These are phyloP conservation scores for Bacterosira constricta DNA, from an alignment of 108 stramenopile genomes.

Conservation along the genomic window DNA sequence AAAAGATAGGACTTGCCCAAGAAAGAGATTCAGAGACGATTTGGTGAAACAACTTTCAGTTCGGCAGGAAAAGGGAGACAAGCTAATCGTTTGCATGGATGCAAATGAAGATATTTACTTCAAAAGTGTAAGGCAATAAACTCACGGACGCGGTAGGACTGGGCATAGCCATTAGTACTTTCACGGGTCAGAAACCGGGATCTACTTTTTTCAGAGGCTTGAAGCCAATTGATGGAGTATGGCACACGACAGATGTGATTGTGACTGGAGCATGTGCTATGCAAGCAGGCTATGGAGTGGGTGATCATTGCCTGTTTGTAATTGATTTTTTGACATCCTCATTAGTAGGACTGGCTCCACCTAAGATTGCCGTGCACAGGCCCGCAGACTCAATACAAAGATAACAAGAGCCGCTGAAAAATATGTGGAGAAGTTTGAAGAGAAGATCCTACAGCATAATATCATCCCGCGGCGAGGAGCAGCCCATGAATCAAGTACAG, in stretches of 20 bases:
- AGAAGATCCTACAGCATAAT: too few relatives aligned
- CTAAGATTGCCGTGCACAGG: background rate
- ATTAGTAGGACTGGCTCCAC: background rate
- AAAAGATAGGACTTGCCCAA: too few relatives aligned
- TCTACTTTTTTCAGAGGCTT: conserved; percentile 1
- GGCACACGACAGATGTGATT: conserved; percentile 7
- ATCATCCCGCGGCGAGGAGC: too few relatives aligned
- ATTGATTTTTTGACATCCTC: background rate
- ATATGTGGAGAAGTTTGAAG: too few relatives aligned
- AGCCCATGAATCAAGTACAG: too few relatives aligned
- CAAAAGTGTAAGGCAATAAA: background rate
- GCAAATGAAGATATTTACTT: background rate
- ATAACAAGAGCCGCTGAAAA: too few relatives aligned
- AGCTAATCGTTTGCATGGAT: too few relatives aligned
- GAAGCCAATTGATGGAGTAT: conserved; percentile 6
- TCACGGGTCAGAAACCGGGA: background rate
- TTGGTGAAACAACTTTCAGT: too few relatives aligned
- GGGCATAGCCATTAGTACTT: background rate
- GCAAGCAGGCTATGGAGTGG: background rate
- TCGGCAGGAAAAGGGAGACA: too few relatives aligned
- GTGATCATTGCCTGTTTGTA: conserved; percentile 4
- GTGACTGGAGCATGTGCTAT: background rate
- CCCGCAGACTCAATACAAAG: background rate
- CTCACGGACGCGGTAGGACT: background rate
- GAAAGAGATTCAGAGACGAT: background rate